A percentile compares a stretch with the other conserved stretches of the same genome.
phyloP scores from a whole-genome alignment of 768 basidiomycete genomes.

The Mycena leptocephala region DNA sequence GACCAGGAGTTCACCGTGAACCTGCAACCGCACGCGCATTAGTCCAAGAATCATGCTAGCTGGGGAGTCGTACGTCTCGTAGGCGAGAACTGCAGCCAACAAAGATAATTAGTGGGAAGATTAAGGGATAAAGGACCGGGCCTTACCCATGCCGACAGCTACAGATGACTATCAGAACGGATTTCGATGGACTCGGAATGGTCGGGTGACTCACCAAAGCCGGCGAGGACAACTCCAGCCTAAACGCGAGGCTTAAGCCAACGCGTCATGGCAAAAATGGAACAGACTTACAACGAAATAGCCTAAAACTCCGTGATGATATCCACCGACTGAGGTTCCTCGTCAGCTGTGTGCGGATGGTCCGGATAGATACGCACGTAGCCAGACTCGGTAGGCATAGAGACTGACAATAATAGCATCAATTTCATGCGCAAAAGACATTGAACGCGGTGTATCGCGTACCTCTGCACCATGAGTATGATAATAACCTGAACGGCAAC shows the following conservation, averaged over 20 bases:
- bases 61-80: constrained; percentile 53
- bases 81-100: constrained; percentile 48
- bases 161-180: background rate
- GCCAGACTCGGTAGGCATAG: constrained; percentile 64
- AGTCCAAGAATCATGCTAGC: no score
- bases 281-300: constrained; percentile 51
- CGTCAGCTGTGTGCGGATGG: background rate
- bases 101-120: background rate
- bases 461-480: constrained; percentile 63
- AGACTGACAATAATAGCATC: constrained; percentile 45
- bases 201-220: constrained; percentile 52
- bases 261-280: background rate
- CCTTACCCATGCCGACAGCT: constrained; percentile 54
- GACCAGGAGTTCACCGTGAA: constrained; percentile 50
- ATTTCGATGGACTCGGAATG: background rate
- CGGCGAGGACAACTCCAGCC: constrained; percentile 54
- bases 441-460: constrained; percentile 28
- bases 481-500: constrained; percentile 52
- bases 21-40: no score
- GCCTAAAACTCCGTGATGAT: constrained; percentile 53
- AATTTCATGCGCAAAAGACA: background rate
- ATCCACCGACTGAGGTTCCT: constrained; percentile 49
- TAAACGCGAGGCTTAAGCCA: constrained; percentile 7
- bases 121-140: background rate
- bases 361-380: constrained; percentile 54